Evolutionary conservation across 192 early-diverging fungal genomes (phyloP).

Genomic region (Jimgerdemannia lactiflua): DNA sequence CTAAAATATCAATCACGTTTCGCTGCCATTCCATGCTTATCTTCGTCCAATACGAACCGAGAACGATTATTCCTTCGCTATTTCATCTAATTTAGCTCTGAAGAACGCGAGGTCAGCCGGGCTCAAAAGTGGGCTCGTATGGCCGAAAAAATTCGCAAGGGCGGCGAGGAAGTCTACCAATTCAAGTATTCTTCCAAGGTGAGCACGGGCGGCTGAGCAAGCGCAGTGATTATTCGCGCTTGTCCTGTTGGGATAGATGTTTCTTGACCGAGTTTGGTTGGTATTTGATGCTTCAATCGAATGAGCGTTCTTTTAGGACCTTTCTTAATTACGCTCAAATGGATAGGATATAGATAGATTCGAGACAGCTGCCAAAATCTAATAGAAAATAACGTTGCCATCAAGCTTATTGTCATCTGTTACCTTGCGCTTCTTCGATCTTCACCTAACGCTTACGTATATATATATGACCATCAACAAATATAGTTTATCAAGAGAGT

Average conservation of each 20-base stretch:
- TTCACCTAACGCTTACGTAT: no score
- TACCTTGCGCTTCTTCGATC: no score
- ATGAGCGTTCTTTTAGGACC: no score
- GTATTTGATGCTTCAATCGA: no score
- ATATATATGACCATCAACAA: background rate
- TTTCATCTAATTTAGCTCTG: constrained; percentile 1
- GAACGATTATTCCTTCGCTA: background rate
- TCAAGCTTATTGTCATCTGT: no score
- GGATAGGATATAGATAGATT: no score
- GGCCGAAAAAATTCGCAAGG: constrained; percentile 7
- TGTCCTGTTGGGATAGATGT: background rate
- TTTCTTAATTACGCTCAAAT: no score
- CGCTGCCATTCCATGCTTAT: no score
- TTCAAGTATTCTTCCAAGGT: constrained; percentile 29
- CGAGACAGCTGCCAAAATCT: background rate
- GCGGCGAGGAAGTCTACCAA: constrained; percentile 14
- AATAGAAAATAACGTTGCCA: background rate
- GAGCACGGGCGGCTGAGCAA: background rate
- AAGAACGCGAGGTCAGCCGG: constrained; percentile 25
- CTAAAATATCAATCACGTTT: no score
- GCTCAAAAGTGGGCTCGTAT: constrained; percentile 33
- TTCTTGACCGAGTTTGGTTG: no score
- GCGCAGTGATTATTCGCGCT: background rate
- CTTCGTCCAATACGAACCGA: no score
- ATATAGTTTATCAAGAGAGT: constrained; percentile 45